phyloP scores from a whole-genome alignment of 2,329 filamentous ascomycete genomes.

The Mycosphaerella arachidis region DNA sequence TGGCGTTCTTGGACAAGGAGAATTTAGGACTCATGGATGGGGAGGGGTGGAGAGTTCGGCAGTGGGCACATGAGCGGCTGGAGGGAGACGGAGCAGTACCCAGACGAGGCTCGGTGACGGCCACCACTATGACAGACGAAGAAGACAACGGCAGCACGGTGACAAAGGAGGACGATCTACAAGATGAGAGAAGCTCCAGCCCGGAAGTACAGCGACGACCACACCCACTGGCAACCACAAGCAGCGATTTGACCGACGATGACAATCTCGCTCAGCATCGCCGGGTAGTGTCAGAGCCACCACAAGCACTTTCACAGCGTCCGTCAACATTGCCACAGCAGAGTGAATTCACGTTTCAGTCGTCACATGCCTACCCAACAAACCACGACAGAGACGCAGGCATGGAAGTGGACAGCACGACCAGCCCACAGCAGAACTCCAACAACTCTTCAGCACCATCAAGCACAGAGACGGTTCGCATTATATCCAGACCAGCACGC shows the following conservation, averaged over 20 bases:
- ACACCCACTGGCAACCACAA: slow-evolving; percentile 14
- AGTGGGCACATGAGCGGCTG: slow-evolving; percentile 66
- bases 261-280: slow-evolving; percentile 10
- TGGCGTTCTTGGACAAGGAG: slow-evolving; percentile 79
- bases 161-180: slow-evolving; percentile 44
- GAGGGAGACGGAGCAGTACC: slow-evolving; percentile 49
- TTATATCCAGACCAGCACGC: slow-evolving; percentile 22
- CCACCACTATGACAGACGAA: slow-evolving; percentile 56
- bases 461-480: slow-evolving; percentile 29
- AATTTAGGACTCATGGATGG: slow-evolving; percentile 73
- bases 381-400: slow-evolving; percentile 50
- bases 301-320: slow-evolving; percentile 12
- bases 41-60: slow-evolving; percentile 64
- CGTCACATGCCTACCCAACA: slow-evolving; percentile 56
- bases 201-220: slow-evolving; percentile 30
- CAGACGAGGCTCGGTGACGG: slow-evolving; percentile 22
- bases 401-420: slow-evolving; percentile 46
- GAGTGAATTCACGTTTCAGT: slow-evolving; percentile 66
- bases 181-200: slow-evolving; percentile 45
- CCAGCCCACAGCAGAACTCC: slow-evolving; percentile 29
- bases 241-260: slow-evolving; percentile 23
- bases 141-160: slow-evolving; percentile 55
- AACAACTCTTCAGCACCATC: slow-evolving; percentile 40
- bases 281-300: slow-evolving; percentile 26
- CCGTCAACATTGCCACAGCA: slow-evolving; percentile 32